phyloP scores from a whole-genome alignment of 306 rosid species.

The Morella rubra region DNA sequence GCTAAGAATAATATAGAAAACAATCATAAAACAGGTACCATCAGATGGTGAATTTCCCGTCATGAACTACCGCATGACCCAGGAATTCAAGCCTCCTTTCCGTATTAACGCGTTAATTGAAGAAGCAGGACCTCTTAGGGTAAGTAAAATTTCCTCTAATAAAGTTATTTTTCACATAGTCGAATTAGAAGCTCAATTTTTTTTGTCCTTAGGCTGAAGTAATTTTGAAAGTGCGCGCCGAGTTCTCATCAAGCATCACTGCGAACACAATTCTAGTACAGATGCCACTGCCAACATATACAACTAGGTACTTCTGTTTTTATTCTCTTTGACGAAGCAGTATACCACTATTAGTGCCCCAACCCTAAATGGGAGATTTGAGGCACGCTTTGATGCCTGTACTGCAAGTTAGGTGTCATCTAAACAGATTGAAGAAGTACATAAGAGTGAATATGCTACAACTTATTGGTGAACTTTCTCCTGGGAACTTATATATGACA shows the following conservation, averaged over 20 bases:
- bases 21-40: slow-evolving; percentile 59
- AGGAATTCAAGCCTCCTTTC: slow-evolving; percentile 86
- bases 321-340: slow-evolving; percentile 18
- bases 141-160: slow-evolving; percentile 31
- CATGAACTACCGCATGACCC: slow-evolving; percentile 94
- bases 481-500: not conserved
- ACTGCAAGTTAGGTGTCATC: slow-evolving; percentile 3
- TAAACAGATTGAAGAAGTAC: not conserved
- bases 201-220: slow-evolving; percentile 70
- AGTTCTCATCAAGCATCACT: slow-evolving; percentile 62
- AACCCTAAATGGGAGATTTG: not conserved
- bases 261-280: slow-evolving; percentile 70
- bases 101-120: slow-evolving; percentile 76
- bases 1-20: slow-evolving; percentile 20
- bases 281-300: slow-evolving; percentile 79
- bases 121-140: slow-evolving; percentile 80
- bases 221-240: slow-evolving; percentile 75
- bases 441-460: not conserved
- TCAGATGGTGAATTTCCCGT: slow-evolving; percentile 93
- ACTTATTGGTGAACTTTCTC: not conserved
- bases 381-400: not conserved
- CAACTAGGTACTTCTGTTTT: slow-evolving; percentile 60
- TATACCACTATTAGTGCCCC: too few species aligned
- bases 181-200: slow-evolving; percentile 11
- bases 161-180: slow-evolving; percentile 16